A percentile compares a stretch with the other conserved stretches of the same genome.
Evolutionary conservation across 352 stramenopile species (phyloP).

Genomic region (Halophytophthora batemanensis): DNA sequence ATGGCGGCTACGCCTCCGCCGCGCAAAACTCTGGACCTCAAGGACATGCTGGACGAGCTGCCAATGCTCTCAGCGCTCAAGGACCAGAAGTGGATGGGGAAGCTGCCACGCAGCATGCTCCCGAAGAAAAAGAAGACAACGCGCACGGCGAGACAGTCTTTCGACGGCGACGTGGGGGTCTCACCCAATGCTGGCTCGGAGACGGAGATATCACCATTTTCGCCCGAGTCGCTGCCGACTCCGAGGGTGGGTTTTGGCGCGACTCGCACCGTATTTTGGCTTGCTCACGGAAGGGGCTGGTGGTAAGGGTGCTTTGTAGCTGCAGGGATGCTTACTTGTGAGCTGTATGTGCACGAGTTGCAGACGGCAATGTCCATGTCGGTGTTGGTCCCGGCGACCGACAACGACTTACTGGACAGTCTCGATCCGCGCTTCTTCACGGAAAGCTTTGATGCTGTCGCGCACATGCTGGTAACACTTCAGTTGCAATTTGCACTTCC

Average conservation of each 20-base stretch:
- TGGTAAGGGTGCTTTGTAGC: neutral
- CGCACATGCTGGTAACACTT: conserved; percentile 56
- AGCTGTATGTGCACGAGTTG: too few relatives aligned
- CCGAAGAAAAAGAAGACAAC: conserved; percentile 18
- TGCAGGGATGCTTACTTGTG: conserved; percentile 8
- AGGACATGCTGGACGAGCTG: conserved; percentile 62
- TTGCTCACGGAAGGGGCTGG: neutral
- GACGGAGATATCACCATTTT: conserved; percentile 21
- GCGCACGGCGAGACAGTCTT: conserved; percentile 1
- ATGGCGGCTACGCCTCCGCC: conserved; percentile 9
- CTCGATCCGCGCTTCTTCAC: conserved; percentile 83
- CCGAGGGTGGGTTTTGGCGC: conserved; percentile 19
- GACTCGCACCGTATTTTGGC: neutral
- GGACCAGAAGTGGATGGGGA: conserved; percentile 66
- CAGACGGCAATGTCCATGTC: conserved; percentile 45
- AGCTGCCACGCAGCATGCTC: conserved; percentile 41
- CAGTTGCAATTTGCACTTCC: neutral
- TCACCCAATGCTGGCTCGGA: conserved; percentile 13
- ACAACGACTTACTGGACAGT: conserved; percentile 65
- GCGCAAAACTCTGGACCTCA: conserved; percentile 37
- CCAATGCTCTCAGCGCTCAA: conserved; percentile 52
- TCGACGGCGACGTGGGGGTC: conserved; percentile 4
- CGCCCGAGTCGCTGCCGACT: conserved; percentile 32
- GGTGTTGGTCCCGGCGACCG: conserved; percentile 58
- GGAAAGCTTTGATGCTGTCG: conserved; percentile 66